Base-by-base conservation (phyloP, 169 alveolate species). In the Eimeria necatrix region DNA sequence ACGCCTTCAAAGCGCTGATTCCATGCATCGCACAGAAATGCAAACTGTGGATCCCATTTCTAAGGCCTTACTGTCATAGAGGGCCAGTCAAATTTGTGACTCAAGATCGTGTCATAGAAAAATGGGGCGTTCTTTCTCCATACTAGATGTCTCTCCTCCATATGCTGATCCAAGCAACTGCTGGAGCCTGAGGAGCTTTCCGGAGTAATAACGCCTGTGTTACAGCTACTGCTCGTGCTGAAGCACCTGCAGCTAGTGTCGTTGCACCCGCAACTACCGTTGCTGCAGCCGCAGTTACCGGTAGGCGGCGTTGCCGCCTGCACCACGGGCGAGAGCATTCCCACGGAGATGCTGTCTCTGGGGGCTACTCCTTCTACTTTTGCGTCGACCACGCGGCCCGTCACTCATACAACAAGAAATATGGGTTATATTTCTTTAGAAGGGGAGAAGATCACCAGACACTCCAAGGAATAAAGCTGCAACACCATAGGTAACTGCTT, bases 81-180 rank as follows among this genome's bases (percentile, higher is more conserved):
- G 20, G 96, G 96, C 96, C 96, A 93, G 8, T 93, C 96, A 12
- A 93, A 41, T 60, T 64, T 56, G 94, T 93, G 96, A 22, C 91
- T 76, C 48, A 93, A 73, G 22, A 93, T 56, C 0, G 88, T 83
- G 48, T 51, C 85, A 80, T 93, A 93, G 84, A 68, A 76, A 64
- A 93, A 83, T 9, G 96, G 90, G 16, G 96, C 93, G 32, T 93
- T 93, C 68, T 86, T 83, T 5, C 96, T 10, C 96, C 96, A 93
- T 14, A 93, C 49, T 52, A 93, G 41, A 53, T 84, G 94, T 26
- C 94, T 51, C 64, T 89, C 94, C 61, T 89, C 94, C 71, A 89
- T 80, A 64, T 80, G 89, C 71, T 80, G 89, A 4, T 80, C 89
- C 14, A 80, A 2, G 73, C 89, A 24, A 70, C 53, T 80, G 89